Evolutionary conservation across 1,139 yeast species (phyloP), one percentile per base, ranked within the genome.

Genomic region (Lodderomyces pseudojiufengensis): DNA sequence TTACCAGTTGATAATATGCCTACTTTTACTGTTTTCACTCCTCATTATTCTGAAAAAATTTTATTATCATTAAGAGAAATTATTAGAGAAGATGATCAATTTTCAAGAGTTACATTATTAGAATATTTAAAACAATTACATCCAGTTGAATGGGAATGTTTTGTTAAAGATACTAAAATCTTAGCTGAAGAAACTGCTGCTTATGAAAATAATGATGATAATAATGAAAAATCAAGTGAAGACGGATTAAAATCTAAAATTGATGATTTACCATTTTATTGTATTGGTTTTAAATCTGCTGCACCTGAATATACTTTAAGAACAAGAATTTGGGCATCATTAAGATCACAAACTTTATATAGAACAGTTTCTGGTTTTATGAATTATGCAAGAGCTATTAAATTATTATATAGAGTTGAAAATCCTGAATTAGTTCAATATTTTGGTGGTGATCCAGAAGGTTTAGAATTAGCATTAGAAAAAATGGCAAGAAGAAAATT

Each of bases 1-100:
- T 75, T 92, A 55, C 98, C 98, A 27, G 97, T 92, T 50, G 98
- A 92, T 66, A 92, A 92, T 72, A 92, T 92, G 98, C 98, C 98
- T 44, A 92, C 97, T 9, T 92, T 92, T 62, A 88, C 97, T 36
- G 98, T 92, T 37, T 76, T 92, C 69, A 90, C 95, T 53, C 98
- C 98, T 60, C 98, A 92, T 63, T 92, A 92, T 70, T 80, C 96
- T 45, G 98, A 92, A 74, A 92, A 94, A 82, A 90, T 92, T 53
- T 75, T 92, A 58, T 72, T 92, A 45, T 88, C 97, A 27, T 76
- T 92, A 61, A 86, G 95, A 66, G 98, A 92, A 70, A 92, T 92
- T 65, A 92, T 92, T 57, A 87, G 97, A 65, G 98, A 92, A 70
- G 98, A 92, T 62, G 97, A 94, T 63, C 97, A 92, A 68, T 90